phyloP scores from a whole-genome alignment of 306 rosid species.

The Benincasa hispida region DNA sequence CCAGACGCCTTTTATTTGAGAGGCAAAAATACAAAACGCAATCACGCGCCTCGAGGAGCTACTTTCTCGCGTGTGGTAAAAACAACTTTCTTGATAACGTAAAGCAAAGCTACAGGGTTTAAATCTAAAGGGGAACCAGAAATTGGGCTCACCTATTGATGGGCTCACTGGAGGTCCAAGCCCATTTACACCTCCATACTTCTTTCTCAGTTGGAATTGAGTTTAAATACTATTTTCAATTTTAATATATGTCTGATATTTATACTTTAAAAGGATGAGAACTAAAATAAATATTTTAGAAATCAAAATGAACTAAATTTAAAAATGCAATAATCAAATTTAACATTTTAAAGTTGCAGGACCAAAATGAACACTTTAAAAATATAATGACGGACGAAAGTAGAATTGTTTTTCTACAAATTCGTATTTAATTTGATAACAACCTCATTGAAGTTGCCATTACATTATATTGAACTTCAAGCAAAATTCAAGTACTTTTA shows the following conservation, averaged over 20 bases:
- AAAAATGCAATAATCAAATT: too few relatives aligned
- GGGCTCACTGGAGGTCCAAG: neutral
- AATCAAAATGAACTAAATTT: too few relatives aligned
- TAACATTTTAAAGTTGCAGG: too few relatives aligned
- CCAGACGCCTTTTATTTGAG: neutral
- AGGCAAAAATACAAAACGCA: neutral
- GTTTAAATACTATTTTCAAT: too few relatives aligned
- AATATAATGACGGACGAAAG: too few relatives aligned
- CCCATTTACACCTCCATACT: neutral
- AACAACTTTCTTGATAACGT: neutral
- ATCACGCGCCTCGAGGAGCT: neutral
- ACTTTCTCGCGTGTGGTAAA: neutral
- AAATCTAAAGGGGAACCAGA: neutral
- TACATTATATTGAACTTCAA: conserved; percentile 6
- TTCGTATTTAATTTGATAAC: too few relatives aligned
- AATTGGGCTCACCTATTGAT: neutral
- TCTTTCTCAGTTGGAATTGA: too few relatives aligned
- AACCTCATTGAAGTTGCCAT: conserved; percentile 20
- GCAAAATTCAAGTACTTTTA: neutral
- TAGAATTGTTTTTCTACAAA: too few relatives aligned
- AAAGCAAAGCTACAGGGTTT: neutral
- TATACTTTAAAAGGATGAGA: too few relatives aligned
- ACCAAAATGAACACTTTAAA: too few relatives aligned
- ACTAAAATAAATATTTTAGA: too few relatives aligned
- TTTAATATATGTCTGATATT: too few relatives aligned